Evolutionary conservation across 345 rosid genomes (phyloP), one percentile per base, ranked within the genome.

Genomic region (Murraya koenigii): DNA sequence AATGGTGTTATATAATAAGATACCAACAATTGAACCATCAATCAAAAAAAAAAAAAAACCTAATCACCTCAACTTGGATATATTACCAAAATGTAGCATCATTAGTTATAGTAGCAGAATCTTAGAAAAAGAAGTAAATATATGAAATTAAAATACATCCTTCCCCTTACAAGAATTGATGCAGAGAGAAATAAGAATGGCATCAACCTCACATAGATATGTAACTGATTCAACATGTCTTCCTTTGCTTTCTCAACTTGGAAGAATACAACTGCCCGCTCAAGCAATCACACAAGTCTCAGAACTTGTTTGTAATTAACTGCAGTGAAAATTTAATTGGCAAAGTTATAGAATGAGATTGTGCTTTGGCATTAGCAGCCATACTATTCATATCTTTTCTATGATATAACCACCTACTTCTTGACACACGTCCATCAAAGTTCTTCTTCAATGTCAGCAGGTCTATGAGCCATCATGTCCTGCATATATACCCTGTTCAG

Each of bases 231-330:
- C 39, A 95, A 88, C 98, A 95, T 93, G 84, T 95, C 97, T 87
- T 95, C 98, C 84, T 90, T 93, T 9, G 98, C 90, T 83, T 95
- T 95, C 84, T 95, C 98, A 28, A 95, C 98, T 90, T 95, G 98
- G 83, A 95, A 93, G 76, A 95, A 94, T 79, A 92, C 98, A 84
- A 95, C 94, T 14, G 96, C 98, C 98, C 93, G 94, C 84, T 73
- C 80, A 76, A 78, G 66, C 80, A 80, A 1, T 73, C 80, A 69
- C 30, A 68, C 52, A 72, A 38, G 47, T 30, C 67, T 72, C 49
- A 54, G 32, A 66, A 26, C 19, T 47, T 4, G 9, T 62, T 30
- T 30, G 44, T 39, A 60, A 32, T 20, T n/a, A 56, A 2, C 26
- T 39, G 44, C 41, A 56, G 14, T 67, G 44, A 39, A 39, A 39